phyloP scores from a whole-genome alignment of 371 early-diverging fungal genomes.

The Phascolomyces articulosus region DNA sequence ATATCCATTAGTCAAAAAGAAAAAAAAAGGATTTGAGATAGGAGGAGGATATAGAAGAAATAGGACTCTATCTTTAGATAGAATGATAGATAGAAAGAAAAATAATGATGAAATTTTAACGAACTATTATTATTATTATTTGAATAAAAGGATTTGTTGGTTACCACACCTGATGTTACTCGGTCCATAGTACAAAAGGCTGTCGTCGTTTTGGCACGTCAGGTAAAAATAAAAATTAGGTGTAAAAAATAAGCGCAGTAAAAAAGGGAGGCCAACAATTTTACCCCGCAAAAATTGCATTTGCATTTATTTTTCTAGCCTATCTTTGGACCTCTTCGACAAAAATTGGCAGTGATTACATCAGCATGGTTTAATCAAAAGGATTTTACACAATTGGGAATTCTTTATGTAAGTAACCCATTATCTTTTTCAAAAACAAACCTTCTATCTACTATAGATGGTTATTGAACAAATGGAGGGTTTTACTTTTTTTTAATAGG shows the following conservation, averaged over 20 bases:
- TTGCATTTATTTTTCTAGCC: conserved; percentile 42
- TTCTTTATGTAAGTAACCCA: conserved; percentile 60
- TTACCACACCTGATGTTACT: conserved; percentile 78
- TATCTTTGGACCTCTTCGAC: conserved; percentile 74
- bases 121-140: too few species aligned
- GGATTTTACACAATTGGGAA: conserved; percentile 77
- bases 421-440: too few species aligned
- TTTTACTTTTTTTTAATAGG: conserved; percentile 34
- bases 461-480: background rate
- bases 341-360: conserved; percentile 77
- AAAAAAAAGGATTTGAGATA: too few species aligned
- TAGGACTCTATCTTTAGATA: too few species aligned
- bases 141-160: conserved; percentile 71
- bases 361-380: conserved; percentile 80
- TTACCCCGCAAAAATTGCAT: too few species aligned
- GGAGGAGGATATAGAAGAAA: too few species aligned
- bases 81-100: conserved; percentile 8
- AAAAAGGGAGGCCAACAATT: background rate
- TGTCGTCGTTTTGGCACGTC: conserved; percentile 74
- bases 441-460: too few species aligned
- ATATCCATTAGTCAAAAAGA: background rate
- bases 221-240: conserved; percentile 37
- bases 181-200: conserved; percentile 85
- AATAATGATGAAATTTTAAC: background rate
- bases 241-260: background rate